These are phyloP conservation scores for Globisporangium cylindrosporum DNA, from an alignment of 352 stramenopile species.

Conservation along the genomic window DNA sequence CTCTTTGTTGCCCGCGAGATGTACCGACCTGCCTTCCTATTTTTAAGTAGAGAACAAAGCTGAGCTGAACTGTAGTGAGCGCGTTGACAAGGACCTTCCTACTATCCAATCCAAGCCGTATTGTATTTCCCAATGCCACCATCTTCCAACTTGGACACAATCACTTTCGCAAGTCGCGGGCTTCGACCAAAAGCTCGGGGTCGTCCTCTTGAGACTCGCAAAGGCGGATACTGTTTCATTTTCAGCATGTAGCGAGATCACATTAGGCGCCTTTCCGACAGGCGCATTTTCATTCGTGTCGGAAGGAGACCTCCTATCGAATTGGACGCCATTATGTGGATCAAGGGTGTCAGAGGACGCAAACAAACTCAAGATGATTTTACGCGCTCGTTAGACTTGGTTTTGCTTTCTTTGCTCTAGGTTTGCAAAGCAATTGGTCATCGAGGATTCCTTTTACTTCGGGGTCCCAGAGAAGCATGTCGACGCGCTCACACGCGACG, in stretches of 20 bases:
- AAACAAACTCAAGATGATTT: too few relatives aligned
- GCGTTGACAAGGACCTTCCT: background rate
- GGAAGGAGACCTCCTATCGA: too few relatives aligned
- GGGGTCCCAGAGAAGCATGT: too few relatives aligned
- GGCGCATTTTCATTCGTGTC: too few relatives aligned
- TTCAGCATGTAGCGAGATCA: background rate
- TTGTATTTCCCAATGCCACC: background rate
- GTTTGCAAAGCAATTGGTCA: too few relatives aligned
- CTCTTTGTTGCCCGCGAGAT: background rate
- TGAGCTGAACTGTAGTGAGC: background rate
- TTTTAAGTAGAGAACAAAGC: background rate
- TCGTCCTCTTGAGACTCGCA: background rate
- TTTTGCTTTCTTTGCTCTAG: too few relatives aligned
- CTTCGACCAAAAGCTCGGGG: background rate
- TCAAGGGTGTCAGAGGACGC: too few relatives aligned
- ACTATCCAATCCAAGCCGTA: background rate
- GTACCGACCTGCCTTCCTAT: background rate
- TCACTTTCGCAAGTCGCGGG: background rate
- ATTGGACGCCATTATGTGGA: too few relatives aligned
- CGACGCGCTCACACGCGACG: too few relatives aligned
- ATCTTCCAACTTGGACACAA: background rate
- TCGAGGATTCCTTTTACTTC: too few relatives aligned
- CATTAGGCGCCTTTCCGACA: too few relatives aligned
- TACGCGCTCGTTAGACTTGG: too few relatives aligned
- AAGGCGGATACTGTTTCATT: background rate